These are phyloP conservation scores for Amphibolis antarctica DNA, from an alignment of 106 monocot species.

Conservation along the genomic window DNA sequence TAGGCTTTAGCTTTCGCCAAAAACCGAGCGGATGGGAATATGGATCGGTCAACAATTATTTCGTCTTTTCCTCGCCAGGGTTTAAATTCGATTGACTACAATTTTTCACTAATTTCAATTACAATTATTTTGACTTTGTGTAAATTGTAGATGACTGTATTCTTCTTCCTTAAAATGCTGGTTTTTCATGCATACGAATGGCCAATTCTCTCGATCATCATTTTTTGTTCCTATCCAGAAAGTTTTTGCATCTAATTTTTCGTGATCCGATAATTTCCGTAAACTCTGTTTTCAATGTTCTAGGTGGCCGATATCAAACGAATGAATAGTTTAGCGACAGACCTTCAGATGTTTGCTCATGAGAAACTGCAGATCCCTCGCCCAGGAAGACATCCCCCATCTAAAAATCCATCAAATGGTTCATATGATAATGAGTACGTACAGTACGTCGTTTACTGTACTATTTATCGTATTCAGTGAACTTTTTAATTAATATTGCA, in stretches of 20 bases:
- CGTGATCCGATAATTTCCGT: background rate
- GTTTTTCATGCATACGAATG: no score
- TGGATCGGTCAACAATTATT: no score
- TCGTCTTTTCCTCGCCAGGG: no score
- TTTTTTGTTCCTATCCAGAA: background rate
- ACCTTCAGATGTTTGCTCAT: constrained; percentile 29
- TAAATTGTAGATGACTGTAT: no score
- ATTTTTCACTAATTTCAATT: no score
- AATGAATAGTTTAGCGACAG: constrained; percentile 24
- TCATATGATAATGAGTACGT: constrained; percentile 9
- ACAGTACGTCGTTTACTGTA: background rate
- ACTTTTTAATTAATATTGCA: no score
- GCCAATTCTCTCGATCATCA: background rate
- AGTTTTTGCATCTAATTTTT: background rate
- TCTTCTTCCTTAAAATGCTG: no score
- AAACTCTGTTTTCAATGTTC: background rate
- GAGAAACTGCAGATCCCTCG: constrained; percentile 16
- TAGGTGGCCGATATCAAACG: constrained; percentile 25
- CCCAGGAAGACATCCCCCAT: constrained; percentile 24
- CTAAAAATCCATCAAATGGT: constrained; percentile 14
- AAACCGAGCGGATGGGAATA: no score
- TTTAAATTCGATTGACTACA: no score
- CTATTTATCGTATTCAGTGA: background rate
- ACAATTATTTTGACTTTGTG: no score
- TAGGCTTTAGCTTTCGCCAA: background rate